phyloP scores from a whole-genome alignment of 441 rosid genomes.

The Erodium trifolium region DNA sequence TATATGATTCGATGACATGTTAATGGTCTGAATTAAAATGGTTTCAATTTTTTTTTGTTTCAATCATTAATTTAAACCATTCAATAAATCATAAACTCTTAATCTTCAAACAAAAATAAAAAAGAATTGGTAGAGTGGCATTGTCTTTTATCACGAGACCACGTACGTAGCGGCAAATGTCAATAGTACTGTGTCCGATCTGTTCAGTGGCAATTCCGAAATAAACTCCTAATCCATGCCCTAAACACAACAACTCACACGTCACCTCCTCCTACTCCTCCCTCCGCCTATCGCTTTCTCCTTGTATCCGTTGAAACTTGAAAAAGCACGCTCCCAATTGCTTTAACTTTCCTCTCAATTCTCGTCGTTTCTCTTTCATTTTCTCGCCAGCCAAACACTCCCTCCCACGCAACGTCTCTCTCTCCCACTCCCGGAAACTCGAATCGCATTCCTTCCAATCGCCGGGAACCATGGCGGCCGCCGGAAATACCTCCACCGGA shows the following conservation, averaged over 20 bases:
- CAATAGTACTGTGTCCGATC: neutral
- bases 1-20: neutral
- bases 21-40: too few species aligned
- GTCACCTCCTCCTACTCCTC: neutral
- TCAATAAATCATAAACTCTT: neutral
- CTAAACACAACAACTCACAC: neutral
- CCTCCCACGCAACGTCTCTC: neutral
- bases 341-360: neutral
- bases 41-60: neutral
- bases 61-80: neutral
- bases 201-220: neutral
- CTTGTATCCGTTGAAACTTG: neutral
- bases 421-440: neutral
- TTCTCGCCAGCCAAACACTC: conserved; percentile 2
- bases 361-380: neutral
- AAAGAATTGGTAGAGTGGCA: neutral
- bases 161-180: neutral
- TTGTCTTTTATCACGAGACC: neutral
- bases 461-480: neutral
- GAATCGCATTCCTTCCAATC: neutral
- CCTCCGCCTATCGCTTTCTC: neutral
- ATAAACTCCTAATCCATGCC: neutral
- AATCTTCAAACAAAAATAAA: too few species aligned
- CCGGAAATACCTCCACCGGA: neutral
- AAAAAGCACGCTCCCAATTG: neutral